Evolutionary conservation across 176 grass and related monocot species (phyloP).

Genomic region (Carex scoparia): DNA sequence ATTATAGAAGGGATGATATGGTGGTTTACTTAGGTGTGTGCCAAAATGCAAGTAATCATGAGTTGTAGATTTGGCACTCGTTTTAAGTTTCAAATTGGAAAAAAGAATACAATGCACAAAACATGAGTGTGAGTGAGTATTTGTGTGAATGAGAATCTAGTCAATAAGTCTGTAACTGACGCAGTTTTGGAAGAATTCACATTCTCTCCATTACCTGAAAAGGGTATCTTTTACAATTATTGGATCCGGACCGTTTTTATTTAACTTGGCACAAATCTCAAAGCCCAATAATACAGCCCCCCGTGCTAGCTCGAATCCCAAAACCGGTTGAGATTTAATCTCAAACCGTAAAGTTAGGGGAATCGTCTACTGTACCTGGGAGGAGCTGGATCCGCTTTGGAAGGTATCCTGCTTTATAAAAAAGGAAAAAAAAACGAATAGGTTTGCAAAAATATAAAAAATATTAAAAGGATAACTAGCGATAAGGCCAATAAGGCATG

Average conservation of each 20-base stretch:
- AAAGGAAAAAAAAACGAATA: not conserved
- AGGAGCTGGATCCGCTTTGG: not conserved
- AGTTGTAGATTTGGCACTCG: not conserved
- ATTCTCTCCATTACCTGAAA: no score
- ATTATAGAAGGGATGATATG: not conserved
- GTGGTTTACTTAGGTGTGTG: not conserved
- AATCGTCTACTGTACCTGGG: no score
- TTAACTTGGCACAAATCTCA: no score
- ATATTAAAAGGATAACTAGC: not conserved
- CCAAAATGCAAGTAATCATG: not conserved
- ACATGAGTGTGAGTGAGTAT: not conserved
- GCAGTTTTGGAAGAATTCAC: no score
- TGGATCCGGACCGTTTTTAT: no score
- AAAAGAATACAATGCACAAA: not conserved
- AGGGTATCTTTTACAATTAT: no score
- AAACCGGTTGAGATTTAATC: no score
- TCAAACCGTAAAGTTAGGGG: no score
- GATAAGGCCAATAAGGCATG: no score
- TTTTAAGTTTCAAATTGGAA: not conserved
- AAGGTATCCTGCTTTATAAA: not conserved
- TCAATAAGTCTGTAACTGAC: not conserved
- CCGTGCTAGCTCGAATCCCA: no score
- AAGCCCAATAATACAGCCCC: no score
- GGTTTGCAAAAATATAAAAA: not conserved
- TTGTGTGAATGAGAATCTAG: not conserved